These are phyloP conservation scores for Lactarius psammicola DNA, from an alignment of 768 basidiomycete species.

Conservation along the genomic window DNA sequence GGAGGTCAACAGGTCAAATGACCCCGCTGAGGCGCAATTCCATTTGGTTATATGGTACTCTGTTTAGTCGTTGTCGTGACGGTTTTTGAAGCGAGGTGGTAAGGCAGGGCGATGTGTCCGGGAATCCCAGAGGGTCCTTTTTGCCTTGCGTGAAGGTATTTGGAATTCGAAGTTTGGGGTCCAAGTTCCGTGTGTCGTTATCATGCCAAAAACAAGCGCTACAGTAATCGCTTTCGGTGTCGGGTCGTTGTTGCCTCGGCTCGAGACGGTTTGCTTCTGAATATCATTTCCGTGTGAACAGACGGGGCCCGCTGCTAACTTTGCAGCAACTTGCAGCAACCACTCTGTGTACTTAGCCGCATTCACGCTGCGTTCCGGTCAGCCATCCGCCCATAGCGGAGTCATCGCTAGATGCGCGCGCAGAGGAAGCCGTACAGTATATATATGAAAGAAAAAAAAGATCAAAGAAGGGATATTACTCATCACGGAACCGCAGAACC, in stretches of 20 bases:
- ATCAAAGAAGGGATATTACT: neutral
- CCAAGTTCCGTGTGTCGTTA: neutral
- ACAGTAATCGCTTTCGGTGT: neutral
- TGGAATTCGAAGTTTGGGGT: neutral
- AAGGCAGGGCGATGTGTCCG: neutral
- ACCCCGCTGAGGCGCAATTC: neutral
- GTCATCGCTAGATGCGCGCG: neutral
- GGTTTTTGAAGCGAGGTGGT: neutral
- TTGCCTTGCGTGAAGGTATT: neutral
- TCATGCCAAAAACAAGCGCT: neutral
- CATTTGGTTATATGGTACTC: neutral
- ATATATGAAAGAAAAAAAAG: neutral
- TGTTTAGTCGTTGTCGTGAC: neutral
- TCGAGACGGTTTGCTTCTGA: neutral
- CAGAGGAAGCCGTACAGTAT: neutral
- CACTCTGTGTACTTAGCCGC: no score
- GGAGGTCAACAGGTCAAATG: neutral
- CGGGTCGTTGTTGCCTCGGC: neutral
- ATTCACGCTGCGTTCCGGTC: neutral
- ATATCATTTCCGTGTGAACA: conserved; percentile 6
- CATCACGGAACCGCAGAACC: neutral
- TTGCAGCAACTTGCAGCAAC: neutral
- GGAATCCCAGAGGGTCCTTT: neutral
- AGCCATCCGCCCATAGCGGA: conserved; percentile 1
- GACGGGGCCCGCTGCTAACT: no score